These are phyloP conservation scores for Salvia splendens DNA, from an alignment of 257 asterid genomes.

Conservation along the genomic window DNA sequence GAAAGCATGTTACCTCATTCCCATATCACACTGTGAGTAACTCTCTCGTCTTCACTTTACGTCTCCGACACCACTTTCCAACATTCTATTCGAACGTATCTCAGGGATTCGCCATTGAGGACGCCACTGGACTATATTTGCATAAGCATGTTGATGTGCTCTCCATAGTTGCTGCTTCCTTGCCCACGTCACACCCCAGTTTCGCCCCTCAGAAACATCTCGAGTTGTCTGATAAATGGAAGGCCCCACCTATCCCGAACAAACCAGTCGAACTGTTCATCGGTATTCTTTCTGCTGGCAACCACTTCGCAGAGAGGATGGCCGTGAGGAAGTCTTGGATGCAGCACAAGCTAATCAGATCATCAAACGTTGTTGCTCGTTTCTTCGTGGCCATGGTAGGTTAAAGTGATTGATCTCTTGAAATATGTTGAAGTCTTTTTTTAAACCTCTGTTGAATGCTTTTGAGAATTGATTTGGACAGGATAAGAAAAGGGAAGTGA, in stretches of 20 bases:
- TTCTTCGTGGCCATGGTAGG: constrained; percentile 86
- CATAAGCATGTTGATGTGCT: constrained; percentile 71
- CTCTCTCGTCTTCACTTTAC: not conserved
- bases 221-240: constrained; percentile 72
- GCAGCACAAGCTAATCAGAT: constrained; percentile 67
- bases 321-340: constrained; percentile 90
- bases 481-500: constrained; percentile 70
- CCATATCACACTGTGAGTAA: constrained; percentile 76
- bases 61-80: constrained; percentile 1
- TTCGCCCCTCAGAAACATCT: constrained; percentile 78
- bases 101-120: constrained; percentile 87
- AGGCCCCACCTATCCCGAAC: constrained; percentile 64
- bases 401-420: constrained; percentile 10
- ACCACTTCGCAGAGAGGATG: constrained; percentile 94
- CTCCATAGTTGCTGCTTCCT: constrained; percentile 73
- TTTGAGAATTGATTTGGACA: constrained; percentile 35
- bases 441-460: not conserved
- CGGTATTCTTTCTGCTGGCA: constrained; percentile 90
- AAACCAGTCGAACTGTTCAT: constrained; percentile 68
- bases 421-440: not conserved
- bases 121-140: constrained; percentile 80
- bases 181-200: constrained; percentile 80
- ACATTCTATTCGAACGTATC: constrained; percentile 11
- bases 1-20: constrained; percentile 82
- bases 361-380: constrained; percentile 79